Percentiles rank a stretch among this genome's conserved stretches.
Conservation (phyloP, 306 rosid genomes). For the Hylodesmum podocarpum region DNA sequence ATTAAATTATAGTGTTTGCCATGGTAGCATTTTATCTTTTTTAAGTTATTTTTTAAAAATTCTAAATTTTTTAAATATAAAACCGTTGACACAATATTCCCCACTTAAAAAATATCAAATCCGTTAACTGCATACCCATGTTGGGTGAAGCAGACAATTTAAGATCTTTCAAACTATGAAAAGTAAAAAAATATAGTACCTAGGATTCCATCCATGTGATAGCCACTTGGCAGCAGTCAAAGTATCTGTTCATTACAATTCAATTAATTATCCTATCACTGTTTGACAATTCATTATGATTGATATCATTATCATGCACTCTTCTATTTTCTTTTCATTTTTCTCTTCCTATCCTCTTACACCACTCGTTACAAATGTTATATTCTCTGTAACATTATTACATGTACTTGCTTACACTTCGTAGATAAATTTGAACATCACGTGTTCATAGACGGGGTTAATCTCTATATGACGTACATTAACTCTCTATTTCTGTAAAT, state of each 20-base stretch:
- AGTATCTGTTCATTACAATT: background rate
- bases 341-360: background rate
- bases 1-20: background rate
- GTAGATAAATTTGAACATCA: no score
- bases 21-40: no score
- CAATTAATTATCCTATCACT: background rate
- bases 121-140: constrained; percentile 15
- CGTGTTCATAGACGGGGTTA: no score
- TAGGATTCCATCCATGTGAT: constrained; percentile 57
- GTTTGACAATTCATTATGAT: background rate
- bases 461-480: no score
- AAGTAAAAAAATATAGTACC: constrained; percentile 24
- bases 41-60: no score
- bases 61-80: no score
- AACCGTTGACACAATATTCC: no score
- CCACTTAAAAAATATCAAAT: no score
- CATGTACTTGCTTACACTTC: no score
- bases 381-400: no score
- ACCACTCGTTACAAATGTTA: no score
- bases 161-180: constrained; percentile 29
- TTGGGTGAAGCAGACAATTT: constrained; percentile 40
- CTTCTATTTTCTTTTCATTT: background rate
- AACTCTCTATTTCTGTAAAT: no score
- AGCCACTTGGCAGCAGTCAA: background rate
- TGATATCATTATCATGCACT: background rate